These are phyloP conservation scores for Phlyctochytrium arcticum DNA, from an alignment of 192 early-diverging fungal species.

Conservation along the genomic window DNA sequence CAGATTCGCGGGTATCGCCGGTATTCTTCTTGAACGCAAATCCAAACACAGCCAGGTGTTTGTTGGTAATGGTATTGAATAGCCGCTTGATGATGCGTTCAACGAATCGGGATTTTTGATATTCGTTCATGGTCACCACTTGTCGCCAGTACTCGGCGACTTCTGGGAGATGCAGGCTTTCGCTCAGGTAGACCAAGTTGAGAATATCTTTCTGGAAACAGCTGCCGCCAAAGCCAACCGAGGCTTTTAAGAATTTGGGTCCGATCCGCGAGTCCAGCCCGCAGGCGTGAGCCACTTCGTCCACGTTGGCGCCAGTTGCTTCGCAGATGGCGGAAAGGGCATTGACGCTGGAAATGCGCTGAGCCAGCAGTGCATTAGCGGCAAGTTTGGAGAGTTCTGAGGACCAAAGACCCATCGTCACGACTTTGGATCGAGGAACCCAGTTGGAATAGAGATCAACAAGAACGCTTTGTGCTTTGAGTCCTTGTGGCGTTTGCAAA, in stretches of 20 bases:
- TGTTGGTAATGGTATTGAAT: conserved; percentile 77
- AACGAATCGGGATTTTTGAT: conserved; percentile 83
- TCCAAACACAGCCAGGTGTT: conserved; percentile 75
- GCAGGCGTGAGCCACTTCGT: conserved; percentile 87
- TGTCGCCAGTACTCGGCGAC: conserved; percentile 93
- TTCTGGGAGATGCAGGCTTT: conserved; percentile 78
- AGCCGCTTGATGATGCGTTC: conserved; percentile 64
- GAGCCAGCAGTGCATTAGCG: conserved; percentile 89
- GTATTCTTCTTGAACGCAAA: conserved; percentile 97
- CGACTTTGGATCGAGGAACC: conserved; percentile 78
- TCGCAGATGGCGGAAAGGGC: conserved; percentile 88
- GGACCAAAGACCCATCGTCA: conserved; percentile 93
- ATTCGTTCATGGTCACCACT: conserved; percentile 86
- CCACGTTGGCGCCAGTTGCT: conserved; percentile 83
- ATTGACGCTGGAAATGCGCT: conserved; percentile 91
- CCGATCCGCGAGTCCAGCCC: conserved; percentile 84
- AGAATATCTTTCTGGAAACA: conserved; percentile 96
- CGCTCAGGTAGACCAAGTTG: conserved; percentile 84
- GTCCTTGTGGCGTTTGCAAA: conserved; percentile 63
- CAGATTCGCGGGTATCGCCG: conserved; percentile 87
- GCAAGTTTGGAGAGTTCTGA: conserved; percentile 92
- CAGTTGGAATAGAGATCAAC: conserved; percentile 78
- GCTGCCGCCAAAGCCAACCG: conserved; percentile 90
- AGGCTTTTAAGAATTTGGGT: conserved; percentile 83
- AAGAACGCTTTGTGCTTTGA: conserved; percentile 72